Conservation (phyloP, 192 early-diverging fungal genomes). For the Phycomyces nitens region DNA sequence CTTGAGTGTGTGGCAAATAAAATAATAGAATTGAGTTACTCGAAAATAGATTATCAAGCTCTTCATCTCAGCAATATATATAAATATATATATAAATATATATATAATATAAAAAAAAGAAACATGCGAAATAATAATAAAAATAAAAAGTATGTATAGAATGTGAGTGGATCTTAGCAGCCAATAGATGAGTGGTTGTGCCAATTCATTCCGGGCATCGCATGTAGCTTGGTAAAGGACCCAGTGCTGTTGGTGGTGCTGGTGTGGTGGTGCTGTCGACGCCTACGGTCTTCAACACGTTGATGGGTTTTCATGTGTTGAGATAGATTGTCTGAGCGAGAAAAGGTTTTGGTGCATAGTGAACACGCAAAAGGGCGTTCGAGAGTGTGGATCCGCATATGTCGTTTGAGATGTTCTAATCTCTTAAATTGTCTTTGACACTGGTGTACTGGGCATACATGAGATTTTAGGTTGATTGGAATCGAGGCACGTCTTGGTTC, state of each 20-base stretch:
- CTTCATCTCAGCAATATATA: no score
- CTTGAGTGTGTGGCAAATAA: no score
- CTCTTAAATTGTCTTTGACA: conserved; percentile 68
- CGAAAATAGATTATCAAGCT: no score
- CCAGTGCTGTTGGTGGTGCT: conserved; percentile 3
- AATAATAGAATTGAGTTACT: no score
- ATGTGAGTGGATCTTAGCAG: neutral
- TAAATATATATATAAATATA: no score
- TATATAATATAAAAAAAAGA: no score
- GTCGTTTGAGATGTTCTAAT: conserved; percentile 76
- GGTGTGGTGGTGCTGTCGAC: conserved; percentile 1
- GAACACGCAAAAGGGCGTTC: conserved; percentile 62
- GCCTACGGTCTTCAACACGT: conserved; percentile 17
- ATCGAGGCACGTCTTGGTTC: neutral
- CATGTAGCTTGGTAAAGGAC: neutral
- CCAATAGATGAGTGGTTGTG: neutral
- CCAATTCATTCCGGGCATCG: neutral
- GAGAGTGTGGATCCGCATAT: conserved; percentile 66
- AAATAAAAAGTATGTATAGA: neutral
- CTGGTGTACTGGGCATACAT: conserved; percentile 26
- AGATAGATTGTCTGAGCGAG: conserved; percentile 59
- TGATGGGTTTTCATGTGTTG: conserved; percentile 53
- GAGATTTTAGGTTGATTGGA: conserved; percentile 2
- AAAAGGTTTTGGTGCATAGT: conserved; percentile 57
- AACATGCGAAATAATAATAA: neutral